Evolutionary conservation across 768 basidiomycete genomes (phyloP), one percentile per base, ranked within the genome.

Genomic region (Rhodosporidiobolus odoratus): DNA sequence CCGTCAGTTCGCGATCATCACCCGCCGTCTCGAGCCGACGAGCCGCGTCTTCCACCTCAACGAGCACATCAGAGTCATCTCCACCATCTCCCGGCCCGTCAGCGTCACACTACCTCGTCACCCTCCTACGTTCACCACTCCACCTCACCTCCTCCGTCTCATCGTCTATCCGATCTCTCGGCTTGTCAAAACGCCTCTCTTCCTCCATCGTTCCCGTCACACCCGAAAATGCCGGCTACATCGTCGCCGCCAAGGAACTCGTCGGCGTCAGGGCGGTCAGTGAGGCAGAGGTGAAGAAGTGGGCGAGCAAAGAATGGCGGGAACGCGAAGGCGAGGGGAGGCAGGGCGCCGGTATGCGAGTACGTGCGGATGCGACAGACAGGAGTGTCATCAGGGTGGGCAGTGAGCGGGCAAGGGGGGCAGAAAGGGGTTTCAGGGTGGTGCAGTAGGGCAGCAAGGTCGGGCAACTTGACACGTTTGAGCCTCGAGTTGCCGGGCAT

Each of bases 101-200:
- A 7, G 37, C 62, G 4, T 62, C 74, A n/a, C 71, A 75, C 71
- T 75, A 66, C 71, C 67, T 72, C 61, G 50, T 75, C 38, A 75
- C 74, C 19, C 71, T 75, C 58, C 61, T 68, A 34, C 70, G 74
- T 3, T 75, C 74, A 10, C 71, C 74, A 0, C 41, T 69, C n/a
- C 70, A 72, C 67, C 65, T 75, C 35, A 34, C 58, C 30, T 13
- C 45, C 0, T 27, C 61, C 10, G 27, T 57, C 27, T 25, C n/a
- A 25, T 50, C 53, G 0, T 57, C 68, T 15, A 48, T 58, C 62
- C 37, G 41, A 23, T 60, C 68, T 17, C 68, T 75, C 50, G 74
- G 74, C 13, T 62, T 75, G 25, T 40, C 50, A 50, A 68, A 72
- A 53, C 74, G 74, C 58, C 67, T 75, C 53, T 45, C 61, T 12